phyloP scores from a whole-genome alignment of 1,139 yeast genomes.

The Geotrichum australiense region DNA sequence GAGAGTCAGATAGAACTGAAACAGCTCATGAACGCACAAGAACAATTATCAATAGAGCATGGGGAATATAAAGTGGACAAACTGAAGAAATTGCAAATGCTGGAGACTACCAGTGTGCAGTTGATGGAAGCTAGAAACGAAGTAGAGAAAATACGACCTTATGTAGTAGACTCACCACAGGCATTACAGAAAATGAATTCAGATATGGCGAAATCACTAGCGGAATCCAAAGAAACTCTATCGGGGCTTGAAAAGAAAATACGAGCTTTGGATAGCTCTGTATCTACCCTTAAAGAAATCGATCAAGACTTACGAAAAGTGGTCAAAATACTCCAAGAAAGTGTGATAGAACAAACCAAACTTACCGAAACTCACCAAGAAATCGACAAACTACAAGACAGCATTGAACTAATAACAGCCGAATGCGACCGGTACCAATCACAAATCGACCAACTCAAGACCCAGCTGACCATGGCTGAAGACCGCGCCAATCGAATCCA shows the following conservation, averaged over 20 bases:
- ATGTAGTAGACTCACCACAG: slow-evolving; percentile 56
- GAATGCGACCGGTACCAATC: slow-evolving; percentile 46
- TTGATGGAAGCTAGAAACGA: slow-evolving; percentile 53
- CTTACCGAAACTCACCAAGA: slow-evolving; percentile 42
- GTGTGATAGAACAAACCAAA: slow-evolving; percentile 45
- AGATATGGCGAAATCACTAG: slow-evolving; percentile 48
- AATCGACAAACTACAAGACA: slow-evolving; percentile 41
- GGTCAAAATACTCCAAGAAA: slow-evolving; percentile 50
- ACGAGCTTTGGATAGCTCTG: slow-evolving; percentile 47
- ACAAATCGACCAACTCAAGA: slow-evolving; percentile 43
- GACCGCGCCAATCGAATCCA: slow-evolving; percentile 49
- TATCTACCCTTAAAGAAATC: slow-evolving; percentile 52
- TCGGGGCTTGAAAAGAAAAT: slow-evolving; percentile 43
- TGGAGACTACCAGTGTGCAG: slow-evolving; percentile 49
- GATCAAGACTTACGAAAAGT: slow-evolving; percentile 50
- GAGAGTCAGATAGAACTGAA: slow-evolving; percentile 59
- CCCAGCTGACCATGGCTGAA: slow-evolving; percentile 48
- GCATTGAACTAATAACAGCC: slow-evolving; percentile 41
- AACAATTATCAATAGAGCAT: slow-evolving; percentile 58
- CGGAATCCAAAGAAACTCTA: slow-evolving; percentile 39
- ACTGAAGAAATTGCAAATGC: slow-evolving; percentile 46
- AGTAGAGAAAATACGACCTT: slow-evolving; percentile 52
- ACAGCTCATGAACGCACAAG: slow-evolving; percentile 57
- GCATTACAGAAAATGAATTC: slow-evolving; percentile 48
- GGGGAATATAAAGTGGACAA: slow-evolving; percentile 60